Percentiles rank a stretch among this genome's conserved stretches.
These are phyloP conservation scores for Cystobasidium tubakii DNA, from an alignment of 768 basidiomycete genomes.

Conservation along the genomic window DNA sequence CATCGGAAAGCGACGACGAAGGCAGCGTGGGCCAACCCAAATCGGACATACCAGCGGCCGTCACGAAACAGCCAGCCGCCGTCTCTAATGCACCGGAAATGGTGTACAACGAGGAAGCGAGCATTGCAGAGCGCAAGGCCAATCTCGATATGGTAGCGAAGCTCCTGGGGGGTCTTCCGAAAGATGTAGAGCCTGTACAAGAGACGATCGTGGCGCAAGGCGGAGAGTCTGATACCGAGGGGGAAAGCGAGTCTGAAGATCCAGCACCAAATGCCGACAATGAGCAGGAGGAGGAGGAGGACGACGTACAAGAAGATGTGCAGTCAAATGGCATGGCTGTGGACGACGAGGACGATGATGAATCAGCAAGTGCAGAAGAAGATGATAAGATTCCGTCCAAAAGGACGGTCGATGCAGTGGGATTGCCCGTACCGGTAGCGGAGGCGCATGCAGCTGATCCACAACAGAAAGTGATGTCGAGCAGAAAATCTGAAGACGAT, in stretches of 20 bases:
- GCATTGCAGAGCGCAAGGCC: background rate
- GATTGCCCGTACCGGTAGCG: too few relatives aligned
- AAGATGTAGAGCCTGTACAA: background rate
- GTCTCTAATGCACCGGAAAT: background rate
- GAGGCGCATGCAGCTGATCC: too few relatives aligned
- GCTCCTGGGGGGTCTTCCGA: background rate
- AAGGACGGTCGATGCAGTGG: too few relatives aligned
- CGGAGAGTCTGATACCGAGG: background rate
- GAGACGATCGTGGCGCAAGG: background rate
- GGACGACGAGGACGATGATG: background rate
- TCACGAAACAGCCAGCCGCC: background rate
- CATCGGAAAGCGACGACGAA: background rate
- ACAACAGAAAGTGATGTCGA: too few relatives aligned
- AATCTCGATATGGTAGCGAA: constrained; percentile 14
- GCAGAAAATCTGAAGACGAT: too few relatives aligned
- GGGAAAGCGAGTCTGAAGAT: background rate
- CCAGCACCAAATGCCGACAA: background rate
- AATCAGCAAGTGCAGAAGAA: background rate
- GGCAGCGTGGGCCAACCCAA: background rate
- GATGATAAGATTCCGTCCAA: too few relatives aligned
- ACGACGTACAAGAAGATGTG: background rate
- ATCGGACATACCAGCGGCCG: background rate
- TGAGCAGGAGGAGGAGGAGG: background rate
- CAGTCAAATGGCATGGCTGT: background rate
- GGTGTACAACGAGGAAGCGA: background rate